Percentiles rank a stretch among this genome's conserved stretches.
Conservation (phyloP, 768 basidiomycete genomes). For the Mycena indigotica region DNA sequence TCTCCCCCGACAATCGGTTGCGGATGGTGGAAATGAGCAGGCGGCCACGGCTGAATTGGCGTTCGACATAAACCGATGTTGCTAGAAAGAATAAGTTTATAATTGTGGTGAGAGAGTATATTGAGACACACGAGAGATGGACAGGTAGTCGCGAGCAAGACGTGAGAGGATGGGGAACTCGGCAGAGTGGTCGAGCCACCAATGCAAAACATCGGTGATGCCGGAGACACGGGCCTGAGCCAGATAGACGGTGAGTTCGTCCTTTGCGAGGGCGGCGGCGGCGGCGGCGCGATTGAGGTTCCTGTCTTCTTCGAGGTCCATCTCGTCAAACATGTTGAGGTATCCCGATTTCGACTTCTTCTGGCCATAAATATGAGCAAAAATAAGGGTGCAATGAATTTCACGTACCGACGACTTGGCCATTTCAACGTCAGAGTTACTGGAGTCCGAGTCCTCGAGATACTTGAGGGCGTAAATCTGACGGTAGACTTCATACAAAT, state of each 20-base stretch:
- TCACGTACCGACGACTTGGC: background rate
- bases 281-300: background rate
- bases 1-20: constrained; percentile 26
- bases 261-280: background rate
- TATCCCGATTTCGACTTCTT: no score
- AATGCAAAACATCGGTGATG: constrained; percentile 25
- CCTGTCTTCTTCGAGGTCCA: background rate
- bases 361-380: no score
- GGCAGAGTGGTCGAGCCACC: constrained; percentile 27
- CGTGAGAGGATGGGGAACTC: constrained; percentile 29
- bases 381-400: no score
- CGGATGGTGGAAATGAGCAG: constrained; percentile 25
- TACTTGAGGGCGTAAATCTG: background rate
- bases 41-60: constrained; percentile 28
- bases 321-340: constrained; percentile 4
- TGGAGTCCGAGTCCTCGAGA: background rate
- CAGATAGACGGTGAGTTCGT: constrained; percentile 32
- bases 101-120: background rate
- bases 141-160: constrained; percentile 36
- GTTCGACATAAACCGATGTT: constrained; percentile 28
- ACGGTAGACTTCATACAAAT: constrained; percentile 3
- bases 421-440: background rate
- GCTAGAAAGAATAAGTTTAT: constrained; percentile 8
- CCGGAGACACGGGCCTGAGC: constrained; percentile 18
- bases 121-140: constrained; percentile 34